Evolutionary conservation across 2,329 filamentous ascomycete genomes (phyloP).

Genomic region (Thyridium curvatum): DNA sequence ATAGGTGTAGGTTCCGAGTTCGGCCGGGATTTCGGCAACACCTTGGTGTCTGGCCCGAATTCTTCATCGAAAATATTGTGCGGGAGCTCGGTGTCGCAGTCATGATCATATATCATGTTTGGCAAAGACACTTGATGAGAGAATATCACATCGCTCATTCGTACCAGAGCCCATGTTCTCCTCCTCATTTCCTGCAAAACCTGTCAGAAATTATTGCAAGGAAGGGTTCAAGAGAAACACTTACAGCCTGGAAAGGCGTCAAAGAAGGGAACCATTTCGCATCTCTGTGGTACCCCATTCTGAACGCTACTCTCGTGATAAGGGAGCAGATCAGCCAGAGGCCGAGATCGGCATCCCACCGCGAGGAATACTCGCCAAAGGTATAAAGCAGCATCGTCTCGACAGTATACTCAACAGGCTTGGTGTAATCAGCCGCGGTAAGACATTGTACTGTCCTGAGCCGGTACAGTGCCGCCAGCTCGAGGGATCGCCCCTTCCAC

Average conservation of each 20-base stretch:
- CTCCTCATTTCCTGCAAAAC: conserved; percentile 59
- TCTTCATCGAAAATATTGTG: conserved; percentile 79
- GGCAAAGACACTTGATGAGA: conserved; percentile 66
- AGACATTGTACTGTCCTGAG: conserved; percentile 72
- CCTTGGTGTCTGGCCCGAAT: conserved; percentile 61
- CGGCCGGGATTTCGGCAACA: conserved; percentile 61
- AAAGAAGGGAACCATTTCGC: conserved; percentile 67
- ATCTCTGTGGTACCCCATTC: conserved; percentile 76
- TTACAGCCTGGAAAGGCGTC: conserved; percentile 63
- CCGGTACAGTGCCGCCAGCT: conserved; percentile 59
- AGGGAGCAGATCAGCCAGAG: conserved; percentile 53
- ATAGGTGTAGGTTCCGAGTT: conserved; percentile 67
- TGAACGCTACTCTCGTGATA: conserved; percentile 52
- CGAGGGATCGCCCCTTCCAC: conserved; percentile 60
- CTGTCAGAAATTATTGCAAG: conserved; percentile 3
- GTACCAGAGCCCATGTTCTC: conserved; percentile 62
- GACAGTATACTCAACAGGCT: conserved; percentile 67
- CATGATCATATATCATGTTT: conserved; percentile 65
- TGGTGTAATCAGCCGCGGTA: conserved; percentile 70
- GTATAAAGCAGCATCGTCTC: conserved; percentile 73
- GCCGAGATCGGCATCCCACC: conserved; percentile 67
- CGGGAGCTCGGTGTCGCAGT: conserved; percentile 70
- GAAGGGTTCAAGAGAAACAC: conserved; percentile 16
- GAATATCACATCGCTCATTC: conserved; percentile 69
- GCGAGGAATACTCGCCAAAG: conserved; percentile 67